Percentiles rank a stretch among this genome's conserved stretches.
Evolutionary conservation across 441 rosid genomes (phyloP).

Genomic region (Pelargonium citronellum): DNA sequence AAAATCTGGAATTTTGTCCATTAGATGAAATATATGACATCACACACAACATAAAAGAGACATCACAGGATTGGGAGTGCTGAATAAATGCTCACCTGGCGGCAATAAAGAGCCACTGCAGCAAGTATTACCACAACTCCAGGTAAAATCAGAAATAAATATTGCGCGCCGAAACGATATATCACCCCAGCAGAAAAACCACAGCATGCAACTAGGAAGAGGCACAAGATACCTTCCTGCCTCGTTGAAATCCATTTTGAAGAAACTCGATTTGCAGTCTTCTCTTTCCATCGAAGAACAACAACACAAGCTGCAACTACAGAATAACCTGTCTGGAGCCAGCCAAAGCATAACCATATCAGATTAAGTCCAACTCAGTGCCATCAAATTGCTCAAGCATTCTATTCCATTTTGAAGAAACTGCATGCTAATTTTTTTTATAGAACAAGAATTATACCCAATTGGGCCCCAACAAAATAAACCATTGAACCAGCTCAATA

Average conservation of each 20-base stretch:
- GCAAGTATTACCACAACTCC: conserved; percentile 49
- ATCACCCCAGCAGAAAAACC: conserved; percentile 64
- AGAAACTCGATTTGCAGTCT: conserved; percentile 38
- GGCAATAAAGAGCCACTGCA: conserved; percentile 49
- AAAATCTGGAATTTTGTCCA: no score
- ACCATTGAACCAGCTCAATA: not conserved
- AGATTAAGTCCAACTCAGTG: conserved; percentile 10
- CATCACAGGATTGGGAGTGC: no score
- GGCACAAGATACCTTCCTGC: conserved; percentile 76
- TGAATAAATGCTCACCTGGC: conserved; percentile 45
- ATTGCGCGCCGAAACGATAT: conserved; percentile 57
- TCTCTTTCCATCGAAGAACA: conserved; percentile 74
- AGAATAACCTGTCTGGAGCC: conserved; percentile 89
- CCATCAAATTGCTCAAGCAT: conserved; percentile 9
- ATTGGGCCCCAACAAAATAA: not conserved
- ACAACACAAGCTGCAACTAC: conserved; percentile 93
- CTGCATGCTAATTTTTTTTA: no score
- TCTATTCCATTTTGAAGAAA: not conserved
- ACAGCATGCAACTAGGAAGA: conserved; percentile 58
- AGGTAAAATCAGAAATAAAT: conserved; percentile 40
- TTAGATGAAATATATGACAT: no score
- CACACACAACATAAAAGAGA: no score
- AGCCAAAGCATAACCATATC: conserved; percentile 11
- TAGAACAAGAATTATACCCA: no score
- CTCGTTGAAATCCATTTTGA: conserved; percentile 49